Evolutionary conservation across 768 basidiomycete species (phyloP), one percentile per base, ranked within the genome.

Genomic region (Suillus subalutaceus): DNA sequence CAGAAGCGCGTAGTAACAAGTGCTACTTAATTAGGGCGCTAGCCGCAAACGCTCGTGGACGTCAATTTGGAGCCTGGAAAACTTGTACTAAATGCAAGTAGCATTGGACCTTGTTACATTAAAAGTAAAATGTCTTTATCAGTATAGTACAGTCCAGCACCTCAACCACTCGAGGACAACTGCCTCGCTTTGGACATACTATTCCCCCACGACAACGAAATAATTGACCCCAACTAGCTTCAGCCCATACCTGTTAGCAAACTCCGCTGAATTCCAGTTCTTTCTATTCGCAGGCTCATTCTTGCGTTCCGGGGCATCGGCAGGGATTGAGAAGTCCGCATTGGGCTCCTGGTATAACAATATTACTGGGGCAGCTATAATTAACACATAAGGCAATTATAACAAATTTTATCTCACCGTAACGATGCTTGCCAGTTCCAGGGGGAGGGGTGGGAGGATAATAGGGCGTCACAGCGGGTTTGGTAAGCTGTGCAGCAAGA

Each of bases 181-280:
- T 30, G 26, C 40, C 18, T 10, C 57, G 35, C 56, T 23, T 38
- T 2, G n/a, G n/a, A 57, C 56, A 30, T 57, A 37, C 50, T 59
- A 73, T 23, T 73, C 69, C 8, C 67, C 68, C 2, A 73, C 76
- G 8, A 85, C 82, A 59, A 84, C 65, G 69, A 89, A 84, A 71
- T 83, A 89, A 69, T 85, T 89, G 16, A 81, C 85, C 15, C 85
- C 89, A 23, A 89, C 86, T 6, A 89, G 76, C 73, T 81, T 84
- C 56, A 90, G 74, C 0, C 81, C 81, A 67, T 88, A 77, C 68
- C 74, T 73, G 9, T 84, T 75, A 26, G 82, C 88, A 71, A 90
- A 90, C 3, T 71, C 73, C 12, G 82, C 66, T 5, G 83, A 84
- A n/a, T 86, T 79, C 89, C 89, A 90, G 41, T 75, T 83, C 3